These are phyloP conservation scores for Quercus ilex DNA, from an alignment of 306 rosid species.

Conservation along the genomic window DNA sequence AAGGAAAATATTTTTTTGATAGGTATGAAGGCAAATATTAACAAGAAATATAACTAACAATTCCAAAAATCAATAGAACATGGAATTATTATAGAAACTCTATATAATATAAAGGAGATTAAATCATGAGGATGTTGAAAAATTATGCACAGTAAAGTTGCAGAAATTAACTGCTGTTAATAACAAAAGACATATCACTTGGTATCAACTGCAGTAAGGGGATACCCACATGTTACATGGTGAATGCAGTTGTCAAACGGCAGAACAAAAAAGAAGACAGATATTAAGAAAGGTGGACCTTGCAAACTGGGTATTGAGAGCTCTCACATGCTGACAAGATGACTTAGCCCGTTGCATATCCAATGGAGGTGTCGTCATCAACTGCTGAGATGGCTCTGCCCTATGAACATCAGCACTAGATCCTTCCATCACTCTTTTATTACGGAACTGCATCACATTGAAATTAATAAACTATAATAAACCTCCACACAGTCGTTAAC, in stretches of 20 bases:
- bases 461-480: slow-evolving; percentile 21
- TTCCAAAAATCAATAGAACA: background rate
- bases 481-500: slow-evolving; percentile 12
- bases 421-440: slow-evolving; percentile 82
- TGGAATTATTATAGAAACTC: slow-evolving; percentile 4
- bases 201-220: background rate
- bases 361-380: slow-evolving; percentile 37
- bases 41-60: background rate
- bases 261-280: background rate
- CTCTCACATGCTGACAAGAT: slow-evolving; percentile 97
- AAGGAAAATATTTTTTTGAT: background rate
- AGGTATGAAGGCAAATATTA: background rate
- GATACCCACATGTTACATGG: background rate
- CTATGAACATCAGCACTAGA: slow-evolving; percentile 65
- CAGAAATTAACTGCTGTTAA: background rate
- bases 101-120: slow-evolving; percentile 8
- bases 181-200: background rate
- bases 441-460: slow-evolving; percentile 63
- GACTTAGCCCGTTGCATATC: slow-evolving; percentile 73
- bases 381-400: slow-evolving; percentile 71
- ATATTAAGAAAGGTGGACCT: slow-evolving; percentile 56
- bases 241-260: background rate
- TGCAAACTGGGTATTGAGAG: slow-evolving; percentile 95
- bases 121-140: background rate
- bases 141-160: background rate